phyloP scores from a whole-genome alignment of 805 yeast genomes.

The Clavispora vitiphila region DNA sequence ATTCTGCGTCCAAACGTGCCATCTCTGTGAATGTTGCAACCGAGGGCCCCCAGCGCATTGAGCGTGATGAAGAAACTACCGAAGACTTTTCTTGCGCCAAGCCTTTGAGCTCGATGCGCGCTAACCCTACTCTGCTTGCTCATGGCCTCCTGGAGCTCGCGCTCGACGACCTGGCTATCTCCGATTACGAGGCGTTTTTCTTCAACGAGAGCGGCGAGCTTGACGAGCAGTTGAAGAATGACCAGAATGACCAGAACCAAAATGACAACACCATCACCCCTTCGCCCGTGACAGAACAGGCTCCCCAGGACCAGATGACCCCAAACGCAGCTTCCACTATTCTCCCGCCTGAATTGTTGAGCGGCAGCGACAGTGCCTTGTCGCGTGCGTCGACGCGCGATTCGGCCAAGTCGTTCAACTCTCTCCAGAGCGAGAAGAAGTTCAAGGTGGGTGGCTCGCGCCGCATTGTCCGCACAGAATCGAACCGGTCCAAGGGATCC shows the following conservation, averaged over 20 bases:
- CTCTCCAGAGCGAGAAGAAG: slow-evolving; percentile 26
- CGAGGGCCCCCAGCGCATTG: background rate
- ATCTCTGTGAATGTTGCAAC: slow-evolving; percentile 9
- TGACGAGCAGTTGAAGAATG: background rate
- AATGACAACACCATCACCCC: background rate
- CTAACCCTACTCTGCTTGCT: slow-evolving; percentile 2
- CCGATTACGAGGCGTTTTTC: slow-evolving; percentile 15
- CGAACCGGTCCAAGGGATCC: background rate
- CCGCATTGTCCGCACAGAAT: slow-evolving; percentile 10
- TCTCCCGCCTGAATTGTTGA: background rate
- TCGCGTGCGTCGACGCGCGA: slow-evolving; percentile 6
- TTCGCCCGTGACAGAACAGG: background rate
- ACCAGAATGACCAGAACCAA: no score
- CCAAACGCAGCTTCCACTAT: no score
- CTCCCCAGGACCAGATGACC: no score
- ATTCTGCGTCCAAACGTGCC: slow-evolving; percentile 4
- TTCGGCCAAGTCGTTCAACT: slow-evolving; percentile 21
- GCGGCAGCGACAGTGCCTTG: background rate
- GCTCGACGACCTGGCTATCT: slow-evolving; percentile 7
- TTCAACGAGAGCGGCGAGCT: slow-evolving; percentile 3
- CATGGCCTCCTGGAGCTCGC: slow-evolving; percentile 4
- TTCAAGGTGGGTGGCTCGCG: slow-evolving; percentile 11
- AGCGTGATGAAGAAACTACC: background rate
- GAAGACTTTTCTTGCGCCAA: background rate
- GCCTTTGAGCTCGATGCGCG: slow-evolving; percentile 2